A percentile compares a stretch with the other conserved stretches of the same genome.
These are phyloP conservation scores for Fusarium tjaetaba DNA, from an alignment of 2,329 filamentous ascomycete species.

Conservation along the genomic window DNA sequence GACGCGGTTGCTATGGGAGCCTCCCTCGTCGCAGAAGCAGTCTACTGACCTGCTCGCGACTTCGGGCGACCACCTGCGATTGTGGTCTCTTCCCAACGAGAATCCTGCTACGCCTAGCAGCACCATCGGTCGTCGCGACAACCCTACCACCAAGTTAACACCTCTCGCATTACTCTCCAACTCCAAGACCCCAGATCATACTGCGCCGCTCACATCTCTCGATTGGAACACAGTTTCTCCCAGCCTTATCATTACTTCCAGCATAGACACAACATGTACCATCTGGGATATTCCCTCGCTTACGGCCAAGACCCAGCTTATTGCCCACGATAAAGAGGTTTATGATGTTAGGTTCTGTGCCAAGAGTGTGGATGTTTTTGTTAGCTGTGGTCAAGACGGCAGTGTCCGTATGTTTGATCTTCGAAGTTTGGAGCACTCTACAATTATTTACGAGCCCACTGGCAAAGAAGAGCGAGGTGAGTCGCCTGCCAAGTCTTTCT, in stretches of 20 bases:
- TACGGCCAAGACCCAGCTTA: conserved; percentile 97
- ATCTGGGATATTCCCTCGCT: conserved; percentile 99
- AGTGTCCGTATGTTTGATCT: conserved; percentile 99
- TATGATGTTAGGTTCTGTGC: conserved; percentile 99
- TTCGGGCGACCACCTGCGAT: conserved; percentile 89
- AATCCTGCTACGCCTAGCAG: conserved; percentile 66
- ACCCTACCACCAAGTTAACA: conserved; percentile 80
- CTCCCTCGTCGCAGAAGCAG: conserved; percentile 92
- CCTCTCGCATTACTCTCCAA: conserved; percentile 94
- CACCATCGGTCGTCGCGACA: conserved; percentile 72
- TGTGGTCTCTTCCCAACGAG: conserved; percentile 90
- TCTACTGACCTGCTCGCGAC: conserved; percentile 95
- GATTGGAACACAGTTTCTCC: conserved; percentile 99
- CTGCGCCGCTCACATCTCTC: conserved; percentile 91
- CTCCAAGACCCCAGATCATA: conserved; percentile 98
- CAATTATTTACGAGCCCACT: conserved; percentile 98
- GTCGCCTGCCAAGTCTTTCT: conserved; percentile 24
- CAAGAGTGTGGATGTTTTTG: conserved; percentile 98
- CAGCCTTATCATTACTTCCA: conserved; percentile 97
- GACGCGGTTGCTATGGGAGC: conserved; percentile 94
- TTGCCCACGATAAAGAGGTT: conserved; percentile 98
- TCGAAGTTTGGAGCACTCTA: conserved; percentile 94
- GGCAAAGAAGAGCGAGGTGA: conserved; percentile 82
- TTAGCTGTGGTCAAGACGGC: conserved; percentile 96
- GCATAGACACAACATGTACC: conserved; percentile 98